Evolutionary conservation across 306 rosid species (phyloP).

Genomic region (Citrullus mucosospermus): DNA sequence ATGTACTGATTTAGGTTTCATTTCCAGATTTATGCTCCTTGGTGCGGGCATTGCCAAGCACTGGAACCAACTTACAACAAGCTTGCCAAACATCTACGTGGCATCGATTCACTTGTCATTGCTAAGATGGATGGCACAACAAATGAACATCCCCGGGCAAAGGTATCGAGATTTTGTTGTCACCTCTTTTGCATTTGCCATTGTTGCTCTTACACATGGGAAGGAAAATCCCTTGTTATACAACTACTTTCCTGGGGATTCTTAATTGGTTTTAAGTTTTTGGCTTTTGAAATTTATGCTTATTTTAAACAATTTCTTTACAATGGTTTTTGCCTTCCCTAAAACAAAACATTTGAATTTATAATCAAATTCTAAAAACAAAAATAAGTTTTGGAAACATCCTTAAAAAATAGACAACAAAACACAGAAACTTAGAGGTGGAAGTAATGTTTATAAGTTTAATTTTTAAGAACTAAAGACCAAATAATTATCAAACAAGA

Average conservation of each 20-base stretch:
- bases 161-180: conserved; percentile 39
- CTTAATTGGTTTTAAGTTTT: too few species aligned
- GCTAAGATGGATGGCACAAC: conserved; percentile 99
- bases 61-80: conserved; percentile 87
- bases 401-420: too few species aligned
- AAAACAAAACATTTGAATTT: too few species aligned
- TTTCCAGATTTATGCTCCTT: conserved; percentile 89
- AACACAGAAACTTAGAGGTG: too few species aligned
- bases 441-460: too few species aligned
- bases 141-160: conserved; percentile 95
- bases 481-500: too few species aligned
- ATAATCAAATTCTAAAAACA: neutral
- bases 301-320: too few species aligned
- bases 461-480: too few species aligned
- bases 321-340: too few species aligned
- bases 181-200: neutral
- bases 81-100: conserved; percentile 75
- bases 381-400: too few species aligned
- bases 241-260: neutral
- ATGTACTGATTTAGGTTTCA: conserved; percentile 3
- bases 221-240: neutral
- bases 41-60: conserved; percentile 98
- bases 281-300: too few species aligned
- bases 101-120: conserved; percentile 70
- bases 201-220: neutral